Conservation (phyloP, 805 yeast genomes). For the Yarrowia sp. region DNA sequence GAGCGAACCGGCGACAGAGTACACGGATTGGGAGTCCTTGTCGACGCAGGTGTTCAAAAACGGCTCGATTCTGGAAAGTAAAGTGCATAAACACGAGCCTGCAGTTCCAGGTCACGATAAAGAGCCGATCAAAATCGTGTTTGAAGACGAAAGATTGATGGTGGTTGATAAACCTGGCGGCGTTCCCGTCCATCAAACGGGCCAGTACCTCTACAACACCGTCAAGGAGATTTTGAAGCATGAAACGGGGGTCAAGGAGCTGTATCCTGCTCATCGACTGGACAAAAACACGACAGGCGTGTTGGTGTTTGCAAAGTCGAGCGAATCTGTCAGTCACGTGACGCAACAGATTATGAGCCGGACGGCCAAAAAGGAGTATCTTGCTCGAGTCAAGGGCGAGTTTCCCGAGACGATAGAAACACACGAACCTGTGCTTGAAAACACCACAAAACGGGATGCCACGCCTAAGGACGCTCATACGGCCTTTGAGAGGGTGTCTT, state of each 20-base stretch:
- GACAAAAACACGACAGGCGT: conserved; percentile 87
- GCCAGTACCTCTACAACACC: conserved; percentile 49
- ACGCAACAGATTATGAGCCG: conserved; percentile 66
- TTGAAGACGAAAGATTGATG: conserved; percentile 70
- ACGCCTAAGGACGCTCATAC: conserved; percentile 70
- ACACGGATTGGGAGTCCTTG: conserved; percentile 53
- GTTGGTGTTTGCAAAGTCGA: conserved; percentile 78
- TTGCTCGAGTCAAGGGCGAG: conserved; percentile 81
- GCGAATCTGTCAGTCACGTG: conserved; percentile 71
- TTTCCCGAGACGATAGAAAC: conserved; percentile 57
- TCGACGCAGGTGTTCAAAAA: conserved; percentile 70
- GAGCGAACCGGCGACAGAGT: conserved; percentile 58
- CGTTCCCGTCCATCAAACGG: conserved; percentile 65
- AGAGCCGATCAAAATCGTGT: conserved; percentile 66
- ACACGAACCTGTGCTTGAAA: background rate
- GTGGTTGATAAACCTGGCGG: conserved; percentile 96
- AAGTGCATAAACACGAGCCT: conserved; percentile 90
- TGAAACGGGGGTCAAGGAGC: conserved; percentile 60
- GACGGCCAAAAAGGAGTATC: conserved; percentile 74
- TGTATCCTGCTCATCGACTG: conserved; percentile 80
- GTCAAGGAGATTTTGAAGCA: conserved; percentile 75
- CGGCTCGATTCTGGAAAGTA: conserved; percentile 82
- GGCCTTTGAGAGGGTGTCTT: conserved; percentile 55
- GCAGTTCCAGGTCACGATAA: conserved; percentile 60
- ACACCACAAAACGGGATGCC: conserved; percentile 11